A percentile compares a stretch with the other conserved stretches of the same genome.
phyloP scores from a whole-genome alignment of 805 yeast species.

The Spathaspora sp. region DNA sequence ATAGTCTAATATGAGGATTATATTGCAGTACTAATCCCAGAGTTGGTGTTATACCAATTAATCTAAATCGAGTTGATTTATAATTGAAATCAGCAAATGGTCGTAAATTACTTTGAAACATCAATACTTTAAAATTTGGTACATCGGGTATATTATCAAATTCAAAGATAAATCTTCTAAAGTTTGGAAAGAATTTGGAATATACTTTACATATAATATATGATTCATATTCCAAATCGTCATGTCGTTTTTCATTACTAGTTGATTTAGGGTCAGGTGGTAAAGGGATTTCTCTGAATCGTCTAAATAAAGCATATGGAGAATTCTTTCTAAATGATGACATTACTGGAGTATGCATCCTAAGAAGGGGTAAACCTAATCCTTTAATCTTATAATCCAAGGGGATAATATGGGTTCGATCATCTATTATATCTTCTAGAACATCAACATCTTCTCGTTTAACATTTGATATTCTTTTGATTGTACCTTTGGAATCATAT shows the following conservation, averaged over 20 bases:
- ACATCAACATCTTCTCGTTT: constrained; percentile 4
- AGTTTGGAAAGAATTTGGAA: constrained; percentile 21
- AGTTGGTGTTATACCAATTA: constrained; percentile 32
- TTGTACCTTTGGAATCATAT: constrained; percentile 17
- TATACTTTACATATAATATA: constrained; percentile 31
- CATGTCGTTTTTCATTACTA: constrained; percentile 10
- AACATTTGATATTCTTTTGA: constrained; percentile 10
- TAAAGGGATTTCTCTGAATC: constrained; percentile 27
- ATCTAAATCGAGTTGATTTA: constrained; percentile 33
- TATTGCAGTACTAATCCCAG: constrained; percentile 25
- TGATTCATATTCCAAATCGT: constrained; percentile 27
- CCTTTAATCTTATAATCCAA: constrained; percentile 28
- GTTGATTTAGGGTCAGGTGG: constrained; percentile 14
- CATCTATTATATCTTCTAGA: constrained; percentile 17
- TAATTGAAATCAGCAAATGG: constrained; percentile 39
- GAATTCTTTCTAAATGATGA: constrained; percentile 29
- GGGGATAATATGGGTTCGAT: constrained; percentile 30
- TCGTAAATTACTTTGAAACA: constrained; percentile 32
- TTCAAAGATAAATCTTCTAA: constrained; percentile 25
- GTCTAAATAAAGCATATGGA: constrained; percentile 31
- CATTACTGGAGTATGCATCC: constrained; percentile 33
- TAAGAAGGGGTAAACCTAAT: constrained; percentile 34
- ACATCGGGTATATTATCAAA: constrained; percentile 18
- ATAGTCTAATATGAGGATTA: constrained; percentile 30
- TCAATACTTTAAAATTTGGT: constrained; percentile 20